Evolutionary conservation across 1,139 yeast genomes (phyloP), one percentile per base, ranked within the genome.

Genomic region (Torulaspora pretoriensis): DNA sequence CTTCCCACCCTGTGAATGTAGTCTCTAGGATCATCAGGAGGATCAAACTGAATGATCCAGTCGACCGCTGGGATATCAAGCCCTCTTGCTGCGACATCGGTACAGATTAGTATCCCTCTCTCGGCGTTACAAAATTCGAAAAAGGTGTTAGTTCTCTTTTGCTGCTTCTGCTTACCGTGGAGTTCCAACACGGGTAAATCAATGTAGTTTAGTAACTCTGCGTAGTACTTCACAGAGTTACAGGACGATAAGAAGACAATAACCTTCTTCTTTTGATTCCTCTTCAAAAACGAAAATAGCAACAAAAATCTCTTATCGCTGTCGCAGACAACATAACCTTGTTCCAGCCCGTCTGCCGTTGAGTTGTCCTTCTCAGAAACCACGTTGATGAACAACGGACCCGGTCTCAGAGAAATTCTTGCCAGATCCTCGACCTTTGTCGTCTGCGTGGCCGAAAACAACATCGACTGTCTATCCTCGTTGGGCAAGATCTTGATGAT

Each of bases 1-100:
- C 98, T 83, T 53, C 98, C 98, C 29, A 92, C 97, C 68, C 97
- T 81, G 69, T 92, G 98, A 59, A 92, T 90, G 63, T 92, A 92
- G 69, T 90, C 97, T 69, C 97, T 81, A 66, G 97, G 97, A 70
- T 92, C 97, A 81, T 92, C 97, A 64, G 97, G 97, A 40, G 97
- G 97, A 67, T 92, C 97, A 58, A 86, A 89, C 71, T 92, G 97
- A 51, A 92, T 82, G 59, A 92, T 92, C 96, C 97, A 92, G 69
- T 90, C 96, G 44, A 92, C 97, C 24, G 95, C 85, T 42, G 97
- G 97, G 54, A 92, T 90, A 71, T 92, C 98, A 55, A 92, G 78
- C 12, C 98, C 98, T 74, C 98, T 81, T 8, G 98, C 97, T 19
- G 97, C 98, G 55, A 92, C 97, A 68, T 92, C 97, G 0, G 98